Percentiles rank a stretch among this genome's conserved stretches.
Conservation (phyloP, 2,329 filamentous ascomycete genomes). For the Ophiostoma piceae region DNA sequence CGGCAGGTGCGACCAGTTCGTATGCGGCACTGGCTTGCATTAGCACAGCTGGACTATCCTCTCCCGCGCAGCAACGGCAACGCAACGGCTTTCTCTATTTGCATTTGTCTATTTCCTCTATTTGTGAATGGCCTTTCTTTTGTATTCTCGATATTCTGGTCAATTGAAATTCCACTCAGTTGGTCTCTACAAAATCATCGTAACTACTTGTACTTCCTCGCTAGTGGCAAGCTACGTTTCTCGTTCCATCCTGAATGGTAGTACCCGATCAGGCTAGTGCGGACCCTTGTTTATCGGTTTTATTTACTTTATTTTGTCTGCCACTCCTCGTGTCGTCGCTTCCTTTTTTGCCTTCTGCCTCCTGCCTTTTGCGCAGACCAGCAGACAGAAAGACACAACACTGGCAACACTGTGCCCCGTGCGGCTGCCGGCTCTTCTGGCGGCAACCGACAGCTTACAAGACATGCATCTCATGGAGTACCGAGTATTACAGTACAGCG, state of each 20-base stretch:
- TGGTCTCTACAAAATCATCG: neutral
- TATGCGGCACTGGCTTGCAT: neutral
- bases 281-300: neutral
- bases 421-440: constrained; percentile 16
- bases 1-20: neutral
- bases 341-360: no score
- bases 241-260: neutral
- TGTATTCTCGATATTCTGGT: neutral
- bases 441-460: constrained; percentile 11
- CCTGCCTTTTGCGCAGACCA: neutral
- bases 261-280: neutral
- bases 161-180: neutral
- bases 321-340: neutral
- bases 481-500: neutral
- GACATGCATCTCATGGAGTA: neutral
- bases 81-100: constrained; percentile 10
- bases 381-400: constrained; percentile 2
- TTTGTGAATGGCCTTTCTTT: neutral
- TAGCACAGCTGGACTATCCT: neutral
- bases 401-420: constrained; percentile 6
- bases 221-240: neutral
- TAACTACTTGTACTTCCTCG: neutral
- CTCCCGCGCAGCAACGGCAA: constrained; percentile 1
- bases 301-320: neutral
- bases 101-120: neutral